These are phyloP conservation scores for Carex kokanica DNA, from an alignment of 176 grass and related monocot species.

Conservation along the genomic window DNA sequence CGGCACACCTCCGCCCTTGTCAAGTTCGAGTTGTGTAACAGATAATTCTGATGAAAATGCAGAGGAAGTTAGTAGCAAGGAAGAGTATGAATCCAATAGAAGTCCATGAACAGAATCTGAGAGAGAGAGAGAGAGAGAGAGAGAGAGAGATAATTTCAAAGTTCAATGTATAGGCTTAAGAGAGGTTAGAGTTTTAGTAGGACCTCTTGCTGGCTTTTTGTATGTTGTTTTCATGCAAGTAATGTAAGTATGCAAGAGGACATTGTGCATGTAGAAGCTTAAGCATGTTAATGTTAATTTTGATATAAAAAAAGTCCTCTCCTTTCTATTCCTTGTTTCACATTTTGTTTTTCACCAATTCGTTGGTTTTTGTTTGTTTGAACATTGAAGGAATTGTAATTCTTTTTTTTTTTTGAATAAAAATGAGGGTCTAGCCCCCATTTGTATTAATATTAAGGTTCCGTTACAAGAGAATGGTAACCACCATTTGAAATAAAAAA, in stretches of 20 bases:
- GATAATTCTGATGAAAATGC: constrained; percentile 23
- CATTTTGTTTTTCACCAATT: neutral
- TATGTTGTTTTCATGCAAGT: constrained; percentile 10
- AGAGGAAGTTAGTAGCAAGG: constrained; percentile 23
- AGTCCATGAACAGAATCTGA: neutral
- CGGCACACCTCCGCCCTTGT: neutral
- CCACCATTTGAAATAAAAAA: too few species aligned
- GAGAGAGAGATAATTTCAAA: too few species aligned
- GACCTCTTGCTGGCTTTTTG: constrained; percentile 17
- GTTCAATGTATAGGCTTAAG: constrained; percentile 10
- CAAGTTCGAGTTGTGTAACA: constrained; percentile 32
- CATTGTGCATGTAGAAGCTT: constrained; percentile 13
- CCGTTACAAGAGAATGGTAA: too few species aligned
- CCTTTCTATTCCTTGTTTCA: neutral
- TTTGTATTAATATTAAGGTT: too few species aligned
- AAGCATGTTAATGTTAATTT: constrained; percentile 13
- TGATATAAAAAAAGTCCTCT: neutral
- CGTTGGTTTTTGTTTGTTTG: neutral
- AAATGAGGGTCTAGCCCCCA: too few species aligned
- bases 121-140: neutral
- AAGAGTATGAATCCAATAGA: constrained; percentile 10
- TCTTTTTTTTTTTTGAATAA: too few species aligned
- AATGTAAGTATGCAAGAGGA: constrained; percentile 15
- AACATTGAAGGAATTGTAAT: neutral
- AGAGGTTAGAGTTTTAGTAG: constrained; percentile 14